Conservation (phyloP, 2,329 filamentous ascomycete genomes). For the Harringtonia aguacate region DNA sequence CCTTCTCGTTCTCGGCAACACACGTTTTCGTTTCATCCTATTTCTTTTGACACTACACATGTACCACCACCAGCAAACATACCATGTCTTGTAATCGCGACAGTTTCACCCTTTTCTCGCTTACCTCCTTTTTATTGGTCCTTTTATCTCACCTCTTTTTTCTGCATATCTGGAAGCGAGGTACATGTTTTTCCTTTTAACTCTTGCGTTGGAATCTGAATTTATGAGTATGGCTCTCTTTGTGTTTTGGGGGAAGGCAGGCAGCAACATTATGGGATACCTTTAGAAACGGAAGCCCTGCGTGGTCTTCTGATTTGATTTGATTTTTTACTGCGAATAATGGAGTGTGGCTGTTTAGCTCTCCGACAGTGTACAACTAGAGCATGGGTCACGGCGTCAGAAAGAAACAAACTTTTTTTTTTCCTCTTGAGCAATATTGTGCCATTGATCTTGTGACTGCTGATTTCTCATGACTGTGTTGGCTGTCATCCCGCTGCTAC, state of each 20-base stretch:
- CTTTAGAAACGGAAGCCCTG: background rate
- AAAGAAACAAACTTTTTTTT: slow-evolving; percentile 2
- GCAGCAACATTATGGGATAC: too few relatives aligned
- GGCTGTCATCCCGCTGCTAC: too few relatives aligned
- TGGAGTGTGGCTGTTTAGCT: background rate
- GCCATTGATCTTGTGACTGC: too few relatives aligned
- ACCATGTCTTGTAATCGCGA: too few relatives aligned
- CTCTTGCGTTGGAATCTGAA: background rate
- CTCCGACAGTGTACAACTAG: slow-evolving; percentile 2
- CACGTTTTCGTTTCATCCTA: too few relatives aligned
- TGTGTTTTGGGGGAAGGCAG: too few relatives aligned
- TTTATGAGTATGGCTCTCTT: background rate
- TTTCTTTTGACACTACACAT: too few relatives aligned
- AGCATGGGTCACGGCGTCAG: slow-evolving; percentile 11
- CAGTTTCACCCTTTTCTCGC: too few relatives aligned
- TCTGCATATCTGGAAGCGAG: slow-evolving; percentile 3
- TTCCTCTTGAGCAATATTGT: slow-evolving; percentile 3
- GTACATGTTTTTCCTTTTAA: background rate
- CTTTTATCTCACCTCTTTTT: background rate
- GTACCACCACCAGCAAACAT: too few relatives aligned
- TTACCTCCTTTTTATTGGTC: background rate
- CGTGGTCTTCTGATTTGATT: background rate
- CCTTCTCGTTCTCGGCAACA: too few relatives aligned
- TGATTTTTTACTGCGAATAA: too few relatives aligned
- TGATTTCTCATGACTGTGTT: too few relatives aligned